Evolutionary conservation across 164 flowering plant genomes (phyloP).

Genomic region (Nymphaea colorata): DNA sequence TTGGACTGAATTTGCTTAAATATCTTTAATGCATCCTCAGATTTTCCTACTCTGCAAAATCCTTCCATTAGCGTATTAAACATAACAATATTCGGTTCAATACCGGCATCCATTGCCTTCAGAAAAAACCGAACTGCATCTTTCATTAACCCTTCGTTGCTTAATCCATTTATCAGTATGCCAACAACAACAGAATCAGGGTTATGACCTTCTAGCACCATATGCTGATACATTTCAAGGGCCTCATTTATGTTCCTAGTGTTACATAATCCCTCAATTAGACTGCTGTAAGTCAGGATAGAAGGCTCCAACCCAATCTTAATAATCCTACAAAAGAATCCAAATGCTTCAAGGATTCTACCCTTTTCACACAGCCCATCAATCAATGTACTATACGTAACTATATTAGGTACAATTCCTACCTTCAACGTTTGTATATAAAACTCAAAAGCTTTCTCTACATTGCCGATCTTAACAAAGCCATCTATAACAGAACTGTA

Average conservation of each 20-base stretch:
- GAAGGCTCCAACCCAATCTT: constrained; percentile 34
- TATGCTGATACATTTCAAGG: constrained; percentile 15
- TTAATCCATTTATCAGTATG: constrained; percentile 32
- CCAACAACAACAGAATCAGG: constrained; percentile 28
- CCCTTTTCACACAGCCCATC: constrained; percentile 27
- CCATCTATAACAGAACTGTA: constrained; percentile 42
- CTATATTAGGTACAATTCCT: constrained; percentile 27
- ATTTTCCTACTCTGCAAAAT: constrained; percentile 20
- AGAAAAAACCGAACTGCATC: constrained; percentile 37
- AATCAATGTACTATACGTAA: constrained; percentile 36
- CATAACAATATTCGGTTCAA: constrained; percentile 19
- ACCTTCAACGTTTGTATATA: constrained; percentile 24
- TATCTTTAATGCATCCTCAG: constrained; percentile 21
- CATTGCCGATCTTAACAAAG: constrained; percentile 26
- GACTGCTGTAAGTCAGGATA: constrained; percentile 24
- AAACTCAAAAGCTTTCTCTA: constrained; percentile 20
- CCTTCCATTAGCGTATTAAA: constrained; percentile 44
- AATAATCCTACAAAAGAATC: constrained; percentile 25
- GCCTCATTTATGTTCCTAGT: constrained; percentile 28
- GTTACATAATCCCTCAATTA: constrained; percentile 35
- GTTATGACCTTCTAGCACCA: constrained; percentile 19
- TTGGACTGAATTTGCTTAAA: constrained; percentile 14
- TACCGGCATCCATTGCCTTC: constrained; percentile 15
- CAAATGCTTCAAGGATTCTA: constrained; percentile 27
- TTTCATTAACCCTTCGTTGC: constrained; percentile 27